Evolutionary conservation across 208 protist genomes (phyloP).

Genomic region (Spongospora subterranea): DNA sequence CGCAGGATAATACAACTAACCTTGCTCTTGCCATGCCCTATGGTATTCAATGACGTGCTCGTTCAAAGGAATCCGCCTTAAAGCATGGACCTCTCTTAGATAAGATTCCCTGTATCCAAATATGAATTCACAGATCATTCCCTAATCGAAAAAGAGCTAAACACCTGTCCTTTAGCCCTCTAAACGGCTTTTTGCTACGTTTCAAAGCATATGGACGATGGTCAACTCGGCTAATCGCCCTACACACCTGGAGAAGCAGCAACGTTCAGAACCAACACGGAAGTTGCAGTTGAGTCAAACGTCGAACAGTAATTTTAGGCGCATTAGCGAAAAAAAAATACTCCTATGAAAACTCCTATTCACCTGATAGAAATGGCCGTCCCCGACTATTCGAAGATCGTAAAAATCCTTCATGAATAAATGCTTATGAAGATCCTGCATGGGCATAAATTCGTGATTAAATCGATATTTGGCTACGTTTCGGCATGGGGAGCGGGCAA

Average conservation of each 20-base stretch:
- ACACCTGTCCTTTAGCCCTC: neutral
- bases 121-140: neutral
- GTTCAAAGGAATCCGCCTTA: neutral
- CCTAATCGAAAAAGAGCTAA: neutral
- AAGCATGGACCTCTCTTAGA: neutral
- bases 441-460: too few species aligned
- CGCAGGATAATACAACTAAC: neutral
- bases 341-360: neutral
- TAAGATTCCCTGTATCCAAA: neutral
- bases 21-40: neutral
- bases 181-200: neutral
- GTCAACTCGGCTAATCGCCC: neutral
- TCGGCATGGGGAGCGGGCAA: too few species aligned
- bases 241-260: neutral
- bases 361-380: slow-evolving; percentile 14
- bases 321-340: too few species aligned
- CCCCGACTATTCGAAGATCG: neutral
- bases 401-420: neutral
- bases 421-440: too few species aligned
- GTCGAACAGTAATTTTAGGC: too few species aligned
- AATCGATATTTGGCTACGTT: too few species aligned
- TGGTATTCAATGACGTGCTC: neutral
- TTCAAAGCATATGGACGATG: neutral
- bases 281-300: too few species aligned
- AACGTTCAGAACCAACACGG: neutral